Evolutionary conservation across 129 eudicot genomes (phyloP), one percentile per base, ranked within the genome.

Genomic region (Tagetes patula): DNA sequence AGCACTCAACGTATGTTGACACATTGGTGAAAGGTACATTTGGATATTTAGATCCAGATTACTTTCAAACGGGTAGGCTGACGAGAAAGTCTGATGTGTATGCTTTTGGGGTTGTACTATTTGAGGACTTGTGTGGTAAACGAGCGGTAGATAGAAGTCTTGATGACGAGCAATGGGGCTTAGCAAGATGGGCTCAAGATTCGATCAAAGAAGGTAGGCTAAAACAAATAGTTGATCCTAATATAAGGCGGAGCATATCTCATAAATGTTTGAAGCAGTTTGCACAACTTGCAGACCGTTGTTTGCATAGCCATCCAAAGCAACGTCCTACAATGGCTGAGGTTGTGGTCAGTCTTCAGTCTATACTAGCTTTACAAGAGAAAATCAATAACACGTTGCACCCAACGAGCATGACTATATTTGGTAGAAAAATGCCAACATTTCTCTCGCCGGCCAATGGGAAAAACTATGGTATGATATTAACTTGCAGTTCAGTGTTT

Each of bases 121-220:
- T 73, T 33, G 69, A 73, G 45, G 69, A 45, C 48, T 37, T 73
- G 27, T 59, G 69, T 62, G 77, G 69, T 5, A 73, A 73, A 34
- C 58, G 3, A 14, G 77, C 77, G 4, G 59, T 73, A 1, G 77
- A 58, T 8, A 5, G 14, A 30, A 73, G 69, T 60, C 36, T 73
- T 60, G 77, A 73, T 60, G 77, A 73, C 60, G 77, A 73, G 48
- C 69, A 73, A 59, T 42, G 67, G 67, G 54, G 69, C 30, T 60
- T 73, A 33, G 58, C 58, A 34, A 73, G 31, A 32, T 73, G 77
- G 77, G 77, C 77, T 45, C 69, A 73, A 60, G 69, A 73, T 2
- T 73, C 69, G 3, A 60, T 73, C 11, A 73, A 71, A 56, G 55
- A 56, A 71, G 67, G 55, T 1, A 71, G 8, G 47, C 60, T 73